Conservation (phyloP, 257 asterid species). For the Orobanche coerulescens region DNA sequence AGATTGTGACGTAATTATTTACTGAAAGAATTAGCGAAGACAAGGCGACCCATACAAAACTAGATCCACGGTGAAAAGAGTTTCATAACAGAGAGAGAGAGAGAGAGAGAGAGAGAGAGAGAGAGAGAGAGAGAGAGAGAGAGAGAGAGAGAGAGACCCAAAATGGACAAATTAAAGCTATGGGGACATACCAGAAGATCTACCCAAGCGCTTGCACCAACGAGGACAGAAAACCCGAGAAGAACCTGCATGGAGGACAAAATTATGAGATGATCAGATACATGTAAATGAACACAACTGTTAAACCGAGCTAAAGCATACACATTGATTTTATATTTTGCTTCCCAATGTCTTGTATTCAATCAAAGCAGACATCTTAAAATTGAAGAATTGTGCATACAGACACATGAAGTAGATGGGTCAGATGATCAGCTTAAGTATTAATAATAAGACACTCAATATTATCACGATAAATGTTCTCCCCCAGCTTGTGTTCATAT, state of each 20-base stretch:
- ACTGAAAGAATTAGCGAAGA: neutral
- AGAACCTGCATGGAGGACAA: slow-evolving; percentile 57
- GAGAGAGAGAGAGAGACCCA: no score
- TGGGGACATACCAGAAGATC: slow-evolving; percentile 74
- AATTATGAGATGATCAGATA: slow-evolving; percentile 11
- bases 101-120: no score
- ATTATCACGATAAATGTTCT: neutral
- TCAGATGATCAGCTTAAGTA: neutral
- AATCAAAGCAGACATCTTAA: neutral
- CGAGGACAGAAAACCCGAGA: slow-evolving; percentile 91
- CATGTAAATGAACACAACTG: neutral
- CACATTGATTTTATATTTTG: slow-evolving; percentile 1
- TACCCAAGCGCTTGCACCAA: slow-evolving; percentile 99
- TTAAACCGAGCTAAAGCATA: neutral
- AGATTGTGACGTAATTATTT: neutral
- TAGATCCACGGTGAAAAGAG: no score
- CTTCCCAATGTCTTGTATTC: neutral
- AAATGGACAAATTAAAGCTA: neutral
- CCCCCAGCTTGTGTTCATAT: neutral
- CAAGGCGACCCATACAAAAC: neutral
- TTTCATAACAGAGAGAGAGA: no score
- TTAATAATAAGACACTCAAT: neutral
- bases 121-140: no score
- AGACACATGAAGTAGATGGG: neutral
- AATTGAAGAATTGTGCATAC: neutral